Base-by-base conservation (phyloP, 805 yeast genomes). In the Candida sonorensis region DNA sequence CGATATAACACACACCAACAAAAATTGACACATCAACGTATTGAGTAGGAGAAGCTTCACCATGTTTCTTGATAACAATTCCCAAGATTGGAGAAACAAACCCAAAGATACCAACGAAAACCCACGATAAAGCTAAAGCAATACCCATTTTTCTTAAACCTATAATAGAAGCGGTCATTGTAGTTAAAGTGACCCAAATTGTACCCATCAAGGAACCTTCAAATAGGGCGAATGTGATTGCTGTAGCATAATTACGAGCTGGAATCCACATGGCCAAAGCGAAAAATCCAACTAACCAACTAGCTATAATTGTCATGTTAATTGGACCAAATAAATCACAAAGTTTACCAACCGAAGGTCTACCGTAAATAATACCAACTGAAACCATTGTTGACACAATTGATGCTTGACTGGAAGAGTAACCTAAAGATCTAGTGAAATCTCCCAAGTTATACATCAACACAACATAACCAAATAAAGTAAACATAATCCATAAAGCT, bases 81-180 rank as follows among this genome's bases (percentile, higher is more conserved):
- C 84, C 84, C 37, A 78, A 67, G 15, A 77, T 65, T 1, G 84
- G 84, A 1, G 83, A 67, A 2, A 64, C 68, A n/a, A 72, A 51
- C 2, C 75, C 74, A 20, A 71, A 58, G 0, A 57, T 36, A 7
- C 80, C 83, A 27, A 68, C 46, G 22, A 66, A 52, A 10, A 65
- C 44, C 82, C 81, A 77, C 17, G 56, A 40, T 5, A 49, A 33
- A 4, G 69, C 41, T 70, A 73, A 62, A 13, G 74, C 68, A 12
- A 72, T 67, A 27, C 69, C 69, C 46, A 76, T 51, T 41, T 69
- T 72, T 23, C 62, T 50, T 19, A 77, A 50, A 0, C 85, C 85
- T 12, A 69, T 69, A 17, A 76, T 55, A 31, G 75, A 52, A 1
- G 79, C 67, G 1, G 65, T 51, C 17, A 74, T 57, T 3, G 81